A percentile compares a stretch with the other conserved stretches of the same genome.
Evolutionary conservation across 371 early-diverging fungal genomes (phyloP).

Genomic region (Mortierella sp.): DNA sequence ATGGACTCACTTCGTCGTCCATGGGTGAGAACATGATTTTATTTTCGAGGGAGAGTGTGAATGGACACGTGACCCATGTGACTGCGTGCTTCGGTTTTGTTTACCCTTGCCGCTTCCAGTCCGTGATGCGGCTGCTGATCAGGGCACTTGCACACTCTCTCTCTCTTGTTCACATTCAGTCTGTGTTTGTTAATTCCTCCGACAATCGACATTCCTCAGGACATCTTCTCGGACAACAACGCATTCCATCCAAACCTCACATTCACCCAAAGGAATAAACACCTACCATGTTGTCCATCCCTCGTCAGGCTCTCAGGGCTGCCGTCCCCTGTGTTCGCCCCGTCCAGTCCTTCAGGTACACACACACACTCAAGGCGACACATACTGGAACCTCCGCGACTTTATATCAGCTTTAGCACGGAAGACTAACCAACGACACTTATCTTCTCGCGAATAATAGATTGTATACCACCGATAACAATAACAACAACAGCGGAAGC

Average conservation of each 20-base stretch:
- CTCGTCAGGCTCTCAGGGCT: constrained; percentile 40
- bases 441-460: not conserved
- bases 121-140: constrained; percentile 10
- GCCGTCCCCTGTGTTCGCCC: constrained; percentile 10
- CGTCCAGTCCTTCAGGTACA: constrained; percentile 23
- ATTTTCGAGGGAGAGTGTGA: not conserved
- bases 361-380: not conserved
- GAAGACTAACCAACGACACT: not conserved
- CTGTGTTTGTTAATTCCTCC: constrained; percentile 6
- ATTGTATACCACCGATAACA: constrained; percentile 17
- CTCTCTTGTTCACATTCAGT: not conserved
- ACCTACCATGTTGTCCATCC: constrained; percentile 37
- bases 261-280: not conserved
- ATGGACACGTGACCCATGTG: not conserved
- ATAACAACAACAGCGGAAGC: constrained; percentile 13
- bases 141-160: not conserved
- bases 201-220: constrained; percentile 1
- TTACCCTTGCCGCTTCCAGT: constrained; percentile 6
- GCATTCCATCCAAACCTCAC: not conserved
- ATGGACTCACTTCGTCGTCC: not conserved
- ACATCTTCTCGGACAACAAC: not conserved
- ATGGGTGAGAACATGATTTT: not conserved
- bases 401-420: not conserved
- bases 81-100: not conserved
- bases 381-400: too few relatives aligned